Evolutionary conservation across 257 asterid species (phyloP).

Genomic region (Solanum microdontum): DNA sequence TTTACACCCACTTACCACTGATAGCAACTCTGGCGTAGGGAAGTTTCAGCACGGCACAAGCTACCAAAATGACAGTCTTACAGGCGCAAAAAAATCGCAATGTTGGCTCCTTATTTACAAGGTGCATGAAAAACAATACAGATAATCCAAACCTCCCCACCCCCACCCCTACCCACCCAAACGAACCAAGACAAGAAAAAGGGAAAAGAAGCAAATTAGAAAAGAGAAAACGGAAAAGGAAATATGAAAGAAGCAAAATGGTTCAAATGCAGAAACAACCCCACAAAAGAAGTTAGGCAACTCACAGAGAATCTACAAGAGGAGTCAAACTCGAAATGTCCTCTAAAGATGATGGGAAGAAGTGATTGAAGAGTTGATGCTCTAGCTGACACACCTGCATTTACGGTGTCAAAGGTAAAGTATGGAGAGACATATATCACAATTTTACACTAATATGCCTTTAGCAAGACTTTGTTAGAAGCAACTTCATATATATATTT

Average conservation of each 20-base stretch:
- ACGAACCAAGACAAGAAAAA: background rate
- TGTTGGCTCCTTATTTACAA: background rate
- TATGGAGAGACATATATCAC: background rate
- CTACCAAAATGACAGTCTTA: background rate
- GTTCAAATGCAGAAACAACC: conserved; percentile 1
- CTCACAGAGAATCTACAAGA: conserved; percentile 86
- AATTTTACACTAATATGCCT: background rate
- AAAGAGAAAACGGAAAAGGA: background rate
- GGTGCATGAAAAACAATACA: background rate
- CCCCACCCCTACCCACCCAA: background rate
- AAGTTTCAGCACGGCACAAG: background rate
- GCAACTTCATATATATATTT: background rate
- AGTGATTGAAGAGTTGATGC: conserved; percentile 87
- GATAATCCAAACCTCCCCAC: background rate
- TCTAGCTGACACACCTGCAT: conserved; percentile 95
- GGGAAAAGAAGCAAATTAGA: background rate
- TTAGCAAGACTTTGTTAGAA: background rate
- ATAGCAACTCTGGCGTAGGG: background rate
- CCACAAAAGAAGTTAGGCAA: conserved; percentile 9
- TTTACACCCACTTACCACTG: background rate
- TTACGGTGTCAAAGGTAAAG: background rate
- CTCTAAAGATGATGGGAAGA: conserved; percentile 93
- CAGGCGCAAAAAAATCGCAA: background rate
- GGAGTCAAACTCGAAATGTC: conserved; percentile 92
- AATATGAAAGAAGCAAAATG: background rate